These are phyloP conservation scores for Fusarium anguioides DNA, from an alignment of 2,329 filamentous ascomycete genomes.

Conservation along the genomic window DNA sequence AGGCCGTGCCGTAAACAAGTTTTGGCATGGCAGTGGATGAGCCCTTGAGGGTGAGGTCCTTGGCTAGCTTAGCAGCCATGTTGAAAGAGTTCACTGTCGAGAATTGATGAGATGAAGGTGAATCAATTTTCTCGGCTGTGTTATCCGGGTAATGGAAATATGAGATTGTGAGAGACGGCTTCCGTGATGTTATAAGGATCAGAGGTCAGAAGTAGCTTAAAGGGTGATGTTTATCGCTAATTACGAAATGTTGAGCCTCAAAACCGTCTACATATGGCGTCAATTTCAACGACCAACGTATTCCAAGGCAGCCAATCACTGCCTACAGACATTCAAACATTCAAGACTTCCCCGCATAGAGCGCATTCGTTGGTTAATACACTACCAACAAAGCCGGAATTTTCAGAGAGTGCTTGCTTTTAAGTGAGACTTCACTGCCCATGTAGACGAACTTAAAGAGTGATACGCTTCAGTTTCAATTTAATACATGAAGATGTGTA, in stretches of 20 bases:
- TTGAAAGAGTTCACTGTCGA: not conserved
- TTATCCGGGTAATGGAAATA: not conserved
- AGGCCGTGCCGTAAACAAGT: slow-evolving; percentile 84
- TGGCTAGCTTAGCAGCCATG: slow-evolving; percentile 45
- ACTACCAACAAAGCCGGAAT: not conserved
- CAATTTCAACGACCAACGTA: slow-evolving; percentile 4
- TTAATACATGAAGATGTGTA: not conserved
- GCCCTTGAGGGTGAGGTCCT: slow-evolving; percentile 49
- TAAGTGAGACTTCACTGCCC: not conserved
- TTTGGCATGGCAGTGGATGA: slow-evolving; percentile 58
- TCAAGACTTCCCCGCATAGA: not conserved
- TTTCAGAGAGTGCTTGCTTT: not conserved
- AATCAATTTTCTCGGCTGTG: not conserved
- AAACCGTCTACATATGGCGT: slow-evolving; percentile 8
- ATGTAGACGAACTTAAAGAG: not conserved
- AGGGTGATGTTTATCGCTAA: not conserved
- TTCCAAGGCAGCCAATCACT: slow-evolving; percentile 17
- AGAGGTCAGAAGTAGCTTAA: not conserved
- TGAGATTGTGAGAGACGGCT: not conserved
- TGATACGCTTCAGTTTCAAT: not conserved
- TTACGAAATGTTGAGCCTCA: slow-evolving; percentile 25
- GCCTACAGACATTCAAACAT: not conserved
- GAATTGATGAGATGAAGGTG: not conserved
- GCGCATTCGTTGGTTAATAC: not conserved
- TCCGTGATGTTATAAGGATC: not conserved